phyloP scores from a whole-genome alignment of 768 basidiomycete species.

The Boletus speciosus region DNA sequence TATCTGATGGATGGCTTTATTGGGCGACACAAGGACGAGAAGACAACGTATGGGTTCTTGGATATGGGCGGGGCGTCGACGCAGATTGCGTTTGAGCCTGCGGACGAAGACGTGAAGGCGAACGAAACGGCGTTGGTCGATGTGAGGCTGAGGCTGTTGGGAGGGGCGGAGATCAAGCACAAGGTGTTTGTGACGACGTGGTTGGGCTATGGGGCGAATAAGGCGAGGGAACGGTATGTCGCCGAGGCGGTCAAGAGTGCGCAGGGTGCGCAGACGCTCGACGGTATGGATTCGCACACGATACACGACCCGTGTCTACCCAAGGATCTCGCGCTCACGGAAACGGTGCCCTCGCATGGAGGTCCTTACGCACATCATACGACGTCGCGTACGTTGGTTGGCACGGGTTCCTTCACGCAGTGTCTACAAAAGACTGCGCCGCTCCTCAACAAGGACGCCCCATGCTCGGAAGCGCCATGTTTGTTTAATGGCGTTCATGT shows the following conservation, averaged over 20 bases:
- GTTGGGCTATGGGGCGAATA: constrained; percentile 97
- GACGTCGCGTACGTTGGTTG: constrained; percentile 61
- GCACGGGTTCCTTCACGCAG: constrained; percentile 87
- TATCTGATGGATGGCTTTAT: constrained; percentile 97
- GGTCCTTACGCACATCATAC: constrained; percentile 41
- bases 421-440: constrained; percentile 73
- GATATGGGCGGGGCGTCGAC: constrained; percentile 99
- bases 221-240: constrained; percentile 92
- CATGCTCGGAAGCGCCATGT: constrained; percentile 83
- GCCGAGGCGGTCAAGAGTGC: constrained; percentile 59
- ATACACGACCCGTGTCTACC: constrained; percentile 92
- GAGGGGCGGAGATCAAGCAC: constrained; percentile 85
- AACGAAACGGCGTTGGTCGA: constrained; percentile 61
- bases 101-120: constrained; percentile 46
- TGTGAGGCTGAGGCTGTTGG: constrained; percentile 76
- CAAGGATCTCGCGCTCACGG: constrained; percentile 59
- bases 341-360: constrained; percentile 46
- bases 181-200: constrained; percentile 97
- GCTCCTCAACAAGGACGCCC: constrained; percentile 78
- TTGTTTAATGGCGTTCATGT: constrained; percentile 94
- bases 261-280: constrained; percentile 36
- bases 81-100: constrained; percentile 96
- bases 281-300: constrained; percentile 27
- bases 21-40: constrained; percentile 40
- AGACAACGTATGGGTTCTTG: constrained; percentile 92